Base-by-base conservation (phyloP, 2,329 filamentous ascomycete species). In the Esteya vermicola region DNA sequence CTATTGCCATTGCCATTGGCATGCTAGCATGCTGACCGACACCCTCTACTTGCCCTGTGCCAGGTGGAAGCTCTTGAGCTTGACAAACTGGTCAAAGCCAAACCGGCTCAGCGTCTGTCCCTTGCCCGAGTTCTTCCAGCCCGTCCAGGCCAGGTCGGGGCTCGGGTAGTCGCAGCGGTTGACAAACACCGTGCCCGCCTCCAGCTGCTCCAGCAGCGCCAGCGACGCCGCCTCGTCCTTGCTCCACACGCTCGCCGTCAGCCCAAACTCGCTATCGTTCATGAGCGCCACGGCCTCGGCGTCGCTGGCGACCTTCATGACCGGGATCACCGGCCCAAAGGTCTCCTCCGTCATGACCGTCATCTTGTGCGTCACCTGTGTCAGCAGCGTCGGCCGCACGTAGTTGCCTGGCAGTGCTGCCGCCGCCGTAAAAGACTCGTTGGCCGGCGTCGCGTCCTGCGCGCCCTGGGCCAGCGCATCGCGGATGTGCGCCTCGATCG, bases 201-300 rank as follows among this genome's bases (percentile, higher is more conserved):
- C 88, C 36, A 96, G 76, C 38, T 78, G 68, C 41, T 91, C 79
- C 30, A 81, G 75, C 39, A 96, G 68, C 55, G 82, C 72, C 50
- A 86, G 77, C 14, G 81, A 89, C 54, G 70, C 78, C 34, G 65
- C 68, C 3, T 78, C 75, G 54, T 96, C 85, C 59, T 91, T 93
- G 43, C 86, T 94, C 89, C 89, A 96, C 52, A 96, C 86, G 53
- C 85, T 93, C n/a, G 88, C 89, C 4, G 89, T 95, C 45, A 96
- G 68, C 6, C 89, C 89, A 55, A 93, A 93, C 48, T 93, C 79
- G 61, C 84, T 91, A 57, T 94, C 86, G 52, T 95, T 95, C 86
- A 96, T 95, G 38, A 89, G 63, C 49, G 67, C 63, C 45, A 95
- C 63, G 2, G 89, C 89, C 59, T 95, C 85, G 16, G 72, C 72